Conservation (phyloP, 176 grass and related monocot species). For the Poa pratensis region DNA sequence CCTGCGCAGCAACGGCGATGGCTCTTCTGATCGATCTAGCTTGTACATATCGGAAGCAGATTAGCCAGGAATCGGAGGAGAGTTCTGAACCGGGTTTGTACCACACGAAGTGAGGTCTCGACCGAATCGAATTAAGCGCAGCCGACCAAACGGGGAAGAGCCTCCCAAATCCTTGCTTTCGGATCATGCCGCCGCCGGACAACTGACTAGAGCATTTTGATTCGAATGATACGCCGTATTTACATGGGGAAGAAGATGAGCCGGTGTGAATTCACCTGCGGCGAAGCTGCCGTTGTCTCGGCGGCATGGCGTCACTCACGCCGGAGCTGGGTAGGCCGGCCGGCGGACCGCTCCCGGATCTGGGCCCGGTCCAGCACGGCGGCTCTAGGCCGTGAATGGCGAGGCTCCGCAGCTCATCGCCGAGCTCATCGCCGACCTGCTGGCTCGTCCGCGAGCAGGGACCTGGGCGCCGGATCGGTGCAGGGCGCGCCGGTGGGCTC, state of each 20-base stretch:
- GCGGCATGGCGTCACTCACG: background rate
- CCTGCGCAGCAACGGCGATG: no score
- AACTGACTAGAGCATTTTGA: background rate
- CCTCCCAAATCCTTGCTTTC: background rate
- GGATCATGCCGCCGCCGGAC: no score
- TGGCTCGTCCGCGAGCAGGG: no score
- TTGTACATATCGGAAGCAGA: no score
- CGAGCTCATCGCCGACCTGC: background rate
- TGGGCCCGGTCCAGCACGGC: background rate
- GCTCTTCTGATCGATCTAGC: no score
- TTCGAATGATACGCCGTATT: no score
- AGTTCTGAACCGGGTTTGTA: background rate
- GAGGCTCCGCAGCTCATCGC: background rate
- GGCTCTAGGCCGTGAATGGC: background rate
- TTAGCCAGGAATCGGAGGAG: no score
- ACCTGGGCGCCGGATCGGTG: no score
- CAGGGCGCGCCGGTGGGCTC: no score
- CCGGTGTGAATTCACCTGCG: background rate
- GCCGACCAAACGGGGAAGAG: background rate
- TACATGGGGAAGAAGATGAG: background rate
- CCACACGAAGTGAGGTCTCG: background rate
- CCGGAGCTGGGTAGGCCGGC: background rate
- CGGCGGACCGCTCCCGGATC: background rate
- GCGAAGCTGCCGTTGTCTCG: background rate
- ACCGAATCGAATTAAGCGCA: background rate